Base-by-base conservation (phyloP, 1,284 basidiomycete genomes). In the Athelia psychrophila region DNA sequence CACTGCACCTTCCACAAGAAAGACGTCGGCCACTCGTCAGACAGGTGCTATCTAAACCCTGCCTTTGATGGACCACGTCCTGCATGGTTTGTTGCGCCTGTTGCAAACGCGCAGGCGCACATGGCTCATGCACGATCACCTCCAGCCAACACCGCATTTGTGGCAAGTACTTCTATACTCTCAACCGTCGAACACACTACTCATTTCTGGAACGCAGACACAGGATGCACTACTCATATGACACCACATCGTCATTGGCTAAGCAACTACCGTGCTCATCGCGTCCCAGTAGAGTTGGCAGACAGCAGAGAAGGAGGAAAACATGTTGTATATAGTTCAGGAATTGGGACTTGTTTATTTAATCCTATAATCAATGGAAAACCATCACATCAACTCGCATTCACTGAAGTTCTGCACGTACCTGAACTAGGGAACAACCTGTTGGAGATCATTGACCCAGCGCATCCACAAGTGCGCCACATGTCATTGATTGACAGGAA, bases 191-290 rank as follows among this genome's bases (percentile, higher is more conserved):
- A 19, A 5, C 38, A 8, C 38, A 23, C 6, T 24, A 12, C 45
- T 49, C 40, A 48, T 54, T 13, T 60, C 49, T 70, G 65, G 65
- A 65, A 58, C 60, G 57, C 62, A 54, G 67, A 72, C 56, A 66
- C 66, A 61, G 68, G 67, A 44, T 64, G 68, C 55, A 67, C 66
- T 56, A 64, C 63, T 77, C 51, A 56, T 47, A 64, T 64, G 63
- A 64, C 61, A 1, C 58, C 58, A 0, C 59, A 62, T 44, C 61
- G 60, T n/a, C n/a, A 54, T 10, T 64, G 60, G 59, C 55, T 64
- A 44, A 8, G 13, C 8, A 48, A 44, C 19, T 61, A 60, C 50
- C 12, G 2, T 51, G 51, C 3, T 50, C 54, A 23, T 23, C 42
- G 20, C n/a, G 51, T 60, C 3, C 57, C 59, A 0, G 54, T 65